These are phyloP conservation scores for Cenchrus fungigraminus DNA, from an alignment of 176 grass and related monocot genomes.

Conservation along the genomic window DNA sequence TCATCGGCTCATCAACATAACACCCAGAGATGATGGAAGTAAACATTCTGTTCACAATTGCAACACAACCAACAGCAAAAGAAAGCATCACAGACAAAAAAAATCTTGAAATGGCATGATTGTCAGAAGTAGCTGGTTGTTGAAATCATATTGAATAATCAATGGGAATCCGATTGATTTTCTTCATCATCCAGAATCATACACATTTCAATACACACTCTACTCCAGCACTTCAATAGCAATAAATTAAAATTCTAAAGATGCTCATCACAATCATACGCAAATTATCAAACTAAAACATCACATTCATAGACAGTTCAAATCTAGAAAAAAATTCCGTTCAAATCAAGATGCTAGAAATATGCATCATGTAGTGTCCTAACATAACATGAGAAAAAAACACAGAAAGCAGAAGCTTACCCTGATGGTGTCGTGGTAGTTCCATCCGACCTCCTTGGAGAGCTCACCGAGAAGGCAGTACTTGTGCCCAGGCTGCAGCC, in stretches of 20 bases:
- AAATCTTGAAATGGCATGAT: conserved; percentile 4
- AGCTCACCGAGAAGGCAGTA: conserved; percentile 87
- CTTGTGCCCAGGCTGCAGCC: conserved; percentile 89
- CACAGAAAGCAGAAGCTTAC: conserved; percentile 1
- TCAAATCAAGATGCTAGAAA: background rate
- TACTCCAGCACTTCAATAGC: too few relatives aligned
- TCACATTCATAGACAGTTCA: background rate
- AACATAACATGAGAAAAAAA: background rate
- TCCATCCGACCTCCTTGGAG: conserved; percentile 95
- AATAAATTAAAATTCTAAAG: too few relatives aligned
- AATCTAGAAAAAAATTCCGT: background rate
- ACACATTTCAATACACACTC: background rate
- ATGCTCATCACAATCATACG: too few relatives aligned
- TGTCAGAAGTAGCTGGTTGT: conserved; percentile 61
- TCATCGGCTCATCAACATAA: conserved; percentile 30
- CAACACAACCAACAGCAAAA: background rate
- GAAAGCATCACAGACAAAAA: background rate
- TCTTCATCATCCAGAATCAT: conserved; percentile 54
- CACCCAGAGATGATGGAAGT: background rate
- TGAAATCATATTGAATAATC: conserved; percentile 46
- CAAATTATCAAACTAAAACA: background rate
- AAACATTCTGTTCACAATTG: background rate
- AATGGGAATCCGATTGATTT: conserved; percentile 63
- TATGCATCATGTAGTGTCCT: too few relatives aligned
- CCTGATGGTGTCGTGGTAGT: conserved; percentile 81